These are phyloP conservation scores for Ceratopteris richardii DNA, from an alignment of 75 land plant genomes.

Conservation along the genomic window DNA sequence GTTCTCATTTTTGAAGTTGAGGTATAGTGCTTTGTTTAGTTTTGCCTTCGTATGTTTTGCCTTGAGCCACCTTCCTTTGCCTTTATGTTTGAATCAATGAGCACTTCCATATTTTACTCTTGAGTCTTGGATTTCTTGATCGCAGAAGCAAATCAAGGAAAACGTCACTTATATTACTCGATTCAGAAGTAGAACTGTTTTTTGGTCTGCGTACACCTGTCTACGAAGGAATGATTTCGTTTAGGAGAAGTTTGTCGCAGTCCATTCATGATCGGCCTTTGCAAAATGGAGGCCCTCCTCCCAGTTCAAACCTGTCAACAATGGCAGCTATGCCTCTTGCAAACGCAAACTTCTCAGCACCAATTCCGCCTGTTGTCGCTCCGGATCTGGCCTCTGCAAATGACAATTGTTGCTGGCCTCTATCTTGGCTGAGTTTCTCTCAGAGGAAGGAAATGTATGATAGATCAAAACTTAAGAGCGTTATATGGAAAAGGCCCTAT, in stretches of 20 bases:
- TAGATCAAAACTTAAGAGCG: constrained; percentile 7
- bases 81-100: no score
- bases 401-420: not conserved
- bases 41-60: no score
- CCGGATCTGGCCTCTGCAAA: not conserved
- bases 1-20: no score
- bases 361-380: not conserved
- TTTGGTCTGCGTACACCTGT: no score
- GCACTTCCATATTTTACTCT: no score
- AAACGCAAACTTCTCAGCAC: constrained; percentile 8
- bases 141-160: no score
- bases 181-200: no score
- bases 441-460: not conserved
- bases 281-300: constrained; percentile 30
- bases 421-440: not conserved
- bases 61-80: no score
- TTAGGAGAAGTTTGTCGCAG: constrained; percentile 38
- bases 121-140: no score
- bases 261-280: constrained; percentile 25
- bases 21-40: no score
- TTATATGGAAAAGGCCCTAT: constrained; percentile 36
- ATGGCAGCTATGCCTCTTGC: constrained; percentile 9
- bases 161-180: no score
- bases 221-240: constrained; percentile 33
- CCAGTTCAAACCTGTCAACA: constrained; percentile 18